Conservation (phyloP, 139 green algal species). For the Trebouxia sp. region DNA sequence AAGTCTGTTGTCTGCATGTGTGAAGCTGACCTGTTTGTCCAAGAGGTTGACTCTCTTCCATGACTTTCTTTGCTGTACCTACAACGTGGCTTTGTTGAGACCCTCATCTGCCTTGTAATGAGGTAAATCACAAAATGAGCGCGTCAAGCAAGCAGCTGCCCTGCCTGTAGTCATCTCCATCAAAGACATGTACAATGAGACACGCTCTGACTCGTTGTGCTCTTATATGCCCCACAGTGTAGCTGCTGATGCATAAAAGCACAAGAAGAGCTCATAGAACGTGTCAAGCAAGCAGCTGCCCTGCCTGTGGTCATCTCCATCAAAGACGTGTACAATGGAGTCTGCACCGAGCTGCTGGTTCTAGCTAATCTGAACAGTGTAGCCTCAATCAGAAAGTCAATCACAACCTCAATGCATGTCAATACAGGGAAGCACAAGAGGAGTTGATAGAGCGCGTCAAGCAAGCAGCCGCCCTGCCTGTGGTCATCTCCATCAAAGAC, state of each 20-base stretch:
- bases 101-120: slow-evolving; percentile 44
- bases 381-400: no score
- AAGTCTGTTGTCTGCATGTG: neutral
- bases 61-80: no score
- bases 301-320: slow-evolving; percentile 55
- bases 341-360: slow-evolving; percentile 59
- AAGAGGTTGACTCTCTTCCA: slow-evolving; percentile 41
- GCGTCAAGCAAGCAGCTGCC: slow-evolving; percentile 37
- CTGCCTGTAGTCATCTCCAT: slow-evolving; percentile 56
- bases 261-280: slow-evolving; percentile 41
- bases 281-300: slow-evolving; percentile 37
- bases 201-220: slow-evolving; percentile 57
- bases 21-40: slow-evolving; percentile 65
- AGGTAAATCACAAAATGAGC: slow-evolving; percentile 37
- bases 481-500: slow-evolving; percentile 56
- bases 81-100: no score
- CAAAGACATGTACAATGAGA: slow-evolving; percentile 36
- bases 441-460: slow-evolving; percentile 46
- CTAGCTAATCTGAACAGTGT: slow-evolving; percentile 57
- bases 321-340: slow-evolving; percentile 36
- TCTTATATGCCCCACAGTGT: slow-evolving; percentile 56
- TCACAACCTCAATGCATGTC: no score
- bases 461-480: slow-evolving; percentile 47
- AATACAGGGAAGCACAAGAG: slow-evolving; percentile 42
- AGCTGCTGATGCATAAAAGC: slow-evolving; percentile 40